Base-by-base conservation (phyloP, 306 rosid species). In the Vigna radiata region DNA sequence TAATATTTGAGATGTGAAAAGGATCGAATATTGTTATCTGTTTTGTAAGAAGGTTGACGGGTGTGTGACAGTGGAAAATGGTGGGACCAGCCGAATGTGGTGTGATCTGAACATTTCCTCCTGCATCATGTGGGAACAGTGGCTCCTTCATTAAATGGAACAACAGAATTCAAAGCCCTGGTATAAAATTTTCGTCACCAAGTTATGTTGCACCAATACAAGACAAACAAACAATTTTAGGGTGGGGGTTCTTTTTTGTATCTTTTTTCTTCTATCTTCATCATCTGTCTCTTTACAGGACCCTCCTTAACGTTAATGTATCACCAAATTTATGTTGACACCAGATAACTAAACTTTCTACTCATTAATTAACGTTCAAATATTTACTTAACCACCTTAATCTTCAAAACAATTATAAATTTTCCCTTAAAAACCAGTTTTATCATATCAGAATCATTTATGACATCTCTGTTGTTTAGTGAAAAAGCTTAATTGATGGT, bases 191-290 rank as follows among this genome's bases (percentile, higher is more conserved):
- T 76, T 84, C 80, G 83, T 79, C 89, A 73, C 70, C 13, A 80
- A 77, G 41, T 71, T 31, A 73, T 68, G 86, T 47, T 70, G 56
- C 37, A 77, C 27, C 37, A 78, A 81, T 50, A 78, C 87, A 82
- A 83, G 94, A 91, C 97, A 89, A 88, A 89, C 23, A 69, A 83
- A 80, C 74, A 48, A 88, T 90, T 77, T 72, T 82, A 63, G 61
- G 18, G 69, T 71, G 77, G 69, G 47, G 31, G 55, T 33, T 33
- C 41, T 16, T 1, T 25, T 17, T 7, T 33, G 16, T 25, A 21
- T 33, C 55, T 4, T 29, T 29, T 25, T 13, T 18, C 12, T 73
- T 56, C 1, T 43, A 73, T 73, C 17, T 41, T 56, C 14, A 56
- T 58, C 29, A 73, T 37, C 11, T 14, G 25, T 54, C 39, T 55